These are phyloP conservation scores for Yamadazyma membranifaciens DNA, from an alignment of 1,139 yeast genomes.

Conservation along the genomic window DNA sequence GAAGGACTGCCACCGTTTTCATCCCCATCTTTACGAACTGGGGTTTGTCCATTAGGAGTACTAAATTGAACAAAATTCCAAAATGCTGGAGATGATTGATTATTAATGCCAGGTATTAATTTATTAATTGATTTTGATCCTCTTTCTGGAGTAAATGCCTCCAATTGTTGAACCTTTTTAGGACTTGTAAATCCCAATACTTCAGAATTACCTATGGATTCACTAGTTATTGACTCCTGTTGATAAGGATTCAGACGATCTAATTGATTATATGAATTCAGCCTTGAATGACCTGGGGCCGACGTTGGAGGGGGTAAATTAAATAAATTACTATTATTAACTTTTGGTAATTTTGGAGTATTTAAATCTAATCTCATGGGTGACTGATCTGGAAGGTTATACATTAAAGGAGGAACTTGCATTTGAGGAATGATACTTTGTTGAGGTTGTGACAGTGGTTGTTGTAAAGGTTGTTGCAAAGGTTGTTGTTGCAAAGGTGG, in stretches of 20 bases:
- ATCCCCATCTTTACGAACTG: constrained; percentile 38
- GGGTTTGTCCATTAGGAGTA: constrained; percentile 58
- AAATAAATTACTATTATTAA: constrained; percentile 26
- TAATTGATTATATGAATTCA: constrained; percentile 26
- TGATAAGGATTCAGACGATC: constrained; percentile 13
- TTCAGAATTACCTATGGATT: constrained; percentile 26
- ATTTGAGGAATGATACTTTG: constrained; percentile 13
- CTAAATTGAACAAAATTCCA: constrained; percentile 80
- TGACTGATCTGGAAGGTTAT: constrained; percentile 20
- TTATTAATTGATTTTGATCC: constrained; percentile 46
- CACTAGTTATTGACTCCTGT: constrained; percentile 13
- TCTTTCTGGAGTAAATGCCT: constrained; percentile 82
- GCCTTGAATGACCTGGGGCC: constrained; percentile 23
- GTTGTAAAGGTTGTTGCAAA: not conserved
- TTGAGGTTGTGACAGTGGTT: not conserved
- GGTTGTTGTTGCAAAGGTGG: not conserved
- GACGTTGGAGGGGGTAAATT: constrained; percentile 34
- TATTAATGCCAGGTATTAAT: constrained; percentile 23
- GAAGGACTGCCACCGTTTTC: constrained; percentile 44
- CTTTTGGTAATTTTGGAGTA: constrained; percentile 40
- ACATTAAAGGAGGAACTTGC: constrained; percentile 16
- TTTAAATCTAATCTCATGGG: constrained; percentile 30
- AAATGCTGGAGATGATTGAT: constrained; percentile 67
- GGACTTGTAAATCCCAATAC: constrained; percentile 46
- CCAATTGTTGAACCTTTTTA: constrained; percentile 63